These are phyloP conservation scores for Colletotrichum sp. DNA, from an alignment of 2,329 filamentous ascomycete genomes.

Conservation along the genomic window DNA sequence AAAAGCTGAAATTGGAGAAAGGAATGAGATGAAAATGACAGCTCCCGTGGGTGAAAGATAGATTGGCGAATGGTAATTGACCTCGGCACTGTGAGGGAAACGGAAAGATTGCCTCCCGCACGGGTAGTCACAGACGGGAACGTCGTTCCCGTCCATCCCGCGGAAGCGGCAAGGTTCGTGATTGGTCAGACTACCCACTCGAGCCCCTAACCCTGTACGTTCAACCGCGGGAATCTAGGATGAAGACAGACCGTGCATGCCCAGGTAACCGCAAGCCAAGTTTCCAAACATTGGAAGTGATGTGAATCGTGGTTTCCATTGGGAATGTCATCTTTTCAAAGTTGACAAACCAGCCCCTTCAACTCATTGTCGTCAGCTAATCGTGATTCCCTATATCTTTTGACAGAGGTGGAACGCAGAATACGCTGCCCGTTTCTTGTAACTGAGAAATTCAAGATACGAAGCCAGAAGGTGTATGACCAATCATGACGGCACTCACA, in stretches of 20 bases:
- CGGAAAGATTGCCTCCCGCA: background rate
- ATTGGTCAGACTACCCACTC: background rate
- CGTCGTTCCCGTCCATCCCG: background rate
- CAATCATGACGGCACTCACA: background rate
- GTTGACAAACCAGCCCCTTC: background rate
- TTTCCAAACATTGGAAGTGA: background rate
- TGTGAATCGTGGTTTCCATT: background rate
- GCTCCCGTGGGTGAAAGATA: background rate
- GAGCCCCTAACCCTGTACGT: background rate
- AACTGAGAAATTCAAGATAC: background rate
- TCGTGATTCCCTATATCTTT: background rate
- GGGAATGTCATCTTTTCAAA: background rate
- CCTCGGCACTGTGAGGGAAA: background rate
- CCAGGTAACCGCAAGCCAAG: background rate
- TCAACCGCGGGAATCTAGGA: background rate
- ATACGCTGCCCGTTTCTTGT: background rate
- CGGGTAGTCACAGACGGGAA: background rate
- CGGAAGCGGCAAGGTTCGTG: background rate
- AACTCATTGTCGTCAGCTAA: background rate
- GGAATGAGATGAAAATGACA: background rate
- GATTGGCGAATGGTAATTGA: background rate
- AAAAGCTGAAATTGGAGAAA: background rate
- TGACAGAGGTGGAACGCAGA: background rate
- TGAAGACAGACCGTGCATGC: background rate
- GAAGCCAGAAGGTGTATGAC: background rate